A percentile compares a stretch with the other conserved stretches of the same genome.
Evolutionary conservation across 164 flowering plant genomes (phyloP).

Genomic region (Tinospora cordifolia): DNA sequence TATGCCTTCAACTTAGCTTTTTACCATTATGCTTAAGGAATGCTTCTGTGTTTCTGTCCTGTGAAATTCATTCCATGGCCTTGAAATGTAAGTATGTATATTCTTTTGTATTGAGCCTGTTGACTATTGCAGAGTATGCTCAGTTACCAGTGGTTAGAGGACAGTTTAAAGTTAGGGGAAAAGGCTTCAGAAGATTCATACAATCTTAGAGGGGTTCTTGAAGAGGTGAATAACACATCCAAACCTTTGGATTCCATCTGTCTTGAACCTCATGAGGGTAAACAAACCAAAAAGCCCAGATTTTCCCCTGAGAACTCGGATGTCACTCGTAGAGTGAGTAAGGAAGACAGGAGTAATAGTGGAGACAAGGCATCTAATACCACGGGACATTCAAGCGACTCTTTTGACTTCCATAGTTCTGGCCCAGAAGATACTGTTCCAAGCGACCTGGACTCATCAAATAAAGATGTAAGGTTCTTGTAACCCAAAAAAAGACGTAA

Average conservation of each 20-base stretch:
- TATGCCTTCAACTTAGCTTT: background rate
- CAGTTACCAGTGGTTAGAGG: constrained; percentile 85
- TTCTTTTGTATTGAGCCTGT: background rate
- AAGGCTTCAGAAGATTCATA: constrained; percentile 58
- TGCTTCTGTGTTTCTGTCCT: background rate
- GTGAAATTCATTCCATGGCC: background rate
- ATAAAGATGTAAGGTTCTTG: constrained; percentile 33
- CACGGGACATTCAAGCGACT: constrained; percentile 18
- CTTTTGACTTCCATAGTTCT: constrained; percentile 9
- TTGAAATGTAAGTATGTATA: too few species aligned
- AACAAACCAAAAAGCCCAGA: constrained; percentile 29
- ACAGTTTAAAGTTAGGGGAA: constrained; percentile 64
- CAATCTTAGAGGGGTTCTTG: constrained; percentile 29
- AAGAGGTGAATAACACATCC: constrained; percentile 7
- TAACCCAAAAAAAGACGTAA: constrained; percentile 34
- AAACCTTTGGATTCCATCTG: constrained; percentile 15
- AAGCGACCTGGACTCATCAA: constrained; percentile 13
- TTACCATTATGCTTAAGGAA: background rate
- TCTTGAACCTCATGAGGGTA: constrained; percentile 14
- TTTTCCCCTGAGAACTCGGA: constrained; percentile 21
- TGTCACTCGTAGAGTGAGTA: constrained; percentile 10
- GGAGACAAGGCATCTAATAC: constrained; percentile 11
- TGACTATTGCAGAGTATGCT: constrained; percentile 48
- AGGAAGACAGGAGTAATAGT: constrained; percentile 13
- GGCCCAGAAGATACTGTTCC: constrained; percentile 14